These are phyloP conservation scores for Fusarium hostae DNA, from an alignment of 2,329 filamentous ascomycete genomes.

Conservation along the genomic window DNA sequence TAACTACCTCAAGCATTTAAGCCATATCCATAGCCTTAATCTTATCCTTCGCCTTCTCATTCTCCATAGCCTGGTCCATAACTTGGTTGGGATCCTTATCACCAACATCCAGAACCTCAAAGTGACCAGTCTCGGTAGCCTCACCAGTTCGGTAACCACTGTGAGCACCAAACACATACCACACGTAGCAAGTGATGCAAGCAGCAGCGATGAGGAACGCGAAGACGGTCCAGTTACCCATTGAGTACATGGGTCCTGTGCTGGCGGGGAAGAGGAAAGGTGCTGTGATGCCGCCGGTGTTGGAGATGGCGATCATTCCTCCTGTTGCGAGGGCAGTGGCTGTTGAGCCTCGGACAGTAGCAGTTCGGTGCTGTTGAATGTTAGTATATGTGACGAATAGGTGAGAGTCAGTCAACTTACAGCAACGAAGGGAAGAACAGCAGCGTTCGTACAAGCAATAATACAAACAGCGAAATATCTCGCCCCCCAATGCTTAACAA, in stretches of 20 bases:
- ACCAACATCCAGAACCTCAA: slow-evolving; percentile 35
- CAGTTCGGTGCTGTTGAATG: slow-evolving; percentile 45
- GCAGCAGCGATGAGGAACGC: slow-evolving; percentile 45
- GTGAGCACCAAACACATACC: slow-evolving; percentile 48
- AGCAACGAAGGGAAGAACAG: slow-evolving; percentile 49
- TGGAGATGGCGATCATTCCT: slow-evolving; percentile 51
- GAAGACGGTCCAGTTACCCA: slow-evolving; percentile 51
- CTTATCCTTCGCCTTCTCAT: slow-evolving; percentile 32
- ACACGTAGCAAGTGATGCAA: slow-evolving; percentile 44
- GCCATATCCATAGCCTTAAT: slow-evolving; percentile 32
- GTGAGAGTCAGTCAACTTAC: slow-evolving; percentile 29
- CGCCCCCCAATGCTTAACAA: slow-evolving; percentile 46
- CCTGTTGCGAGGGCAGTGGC: slow-evolving; percentile 49
- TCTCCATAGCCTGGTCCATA: slow-evolving; percentile 29
- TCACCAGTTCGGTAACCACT: slow-evolving; percentile 46
- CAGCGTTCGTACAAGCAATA: slow-evolving; percentile 50
- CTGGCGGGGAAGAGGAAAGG: slow-evolving; percentile 49
- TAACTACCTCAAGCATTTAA: not conserved
- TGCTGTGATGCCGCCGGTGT: slow-evolving; percentile 49
- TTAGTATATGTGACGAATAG: accelerated
- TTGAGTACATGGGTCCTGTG: slow-evolving; percentile 48
- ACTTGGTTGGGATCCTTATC: slow-evolving; percentile 35
- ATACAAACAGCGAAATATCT: slow-evolving; percentile 48
- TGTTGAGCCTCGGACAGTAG: slow-evolving; percentile 48
- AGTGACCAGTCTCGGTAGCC: slow-evolving; percentile 22